Evolutionary conservation across 768 basidiomycete species (phyloP), one percentile per base, ranked within the genome.

Genomic region (Asterophora parasitica): DNA sequence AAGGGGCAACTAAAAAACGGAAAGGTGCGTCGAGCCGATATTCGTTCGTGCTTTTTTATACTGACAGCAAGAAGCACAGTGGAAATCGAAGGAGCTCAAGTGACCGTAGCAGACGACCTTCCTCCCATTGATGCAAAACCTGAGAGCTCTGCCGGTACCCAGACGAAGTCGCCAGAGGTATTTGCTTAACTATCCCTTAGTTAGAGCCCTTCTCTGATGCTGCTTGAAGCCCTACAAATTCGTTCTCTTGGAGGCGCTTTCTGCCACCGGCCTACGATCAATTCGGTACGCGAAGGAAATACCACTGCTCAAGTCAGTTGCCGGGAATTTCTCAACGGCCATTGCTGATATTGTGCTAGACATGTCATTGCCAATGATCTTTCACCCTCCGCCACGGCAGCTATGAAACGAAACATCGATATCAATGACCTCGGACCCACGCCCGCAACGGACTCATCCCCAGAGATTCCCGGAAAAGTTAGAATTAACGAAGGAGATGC

Each of bases 221-320:
- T 31, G 19, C 19, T 12, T 17, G 44, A 42, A 58, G 57, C 77
- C 81, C 0, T 75, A 82, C 54, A 84, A 79, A 56, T 79, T 93
- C 56, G 82, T 84, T 13, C 75, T 96, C 13, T 74, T 99, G 8
- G 96, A 99, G 66, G 92, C 94, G 0, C 79, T 99, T 27, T 94
- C 94, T 13, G 96, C 96, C 0, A 98, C 95, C 0, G 96, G 96
- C 26, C 76, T 99, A 20, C 83, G 96, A 6, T 87, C 94, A 1
- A 96, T 99, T 45, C 88, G 96, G 30, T 99, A 98, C 64, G 95
- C 94, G 0, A 92, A 96, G 58, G 96, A 99, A 67, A 92, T 99
- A 7, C 92, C 94, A 1, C 76, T 86, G 35, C 78, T 92, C 48
- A 89, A 83, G 95, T 96, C 42, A 62, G 81, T 49, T 39, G 10